phyloP scores from a whole-genome alignment of 306 rosid genomes.

The Lablab purpureus region DNA sequence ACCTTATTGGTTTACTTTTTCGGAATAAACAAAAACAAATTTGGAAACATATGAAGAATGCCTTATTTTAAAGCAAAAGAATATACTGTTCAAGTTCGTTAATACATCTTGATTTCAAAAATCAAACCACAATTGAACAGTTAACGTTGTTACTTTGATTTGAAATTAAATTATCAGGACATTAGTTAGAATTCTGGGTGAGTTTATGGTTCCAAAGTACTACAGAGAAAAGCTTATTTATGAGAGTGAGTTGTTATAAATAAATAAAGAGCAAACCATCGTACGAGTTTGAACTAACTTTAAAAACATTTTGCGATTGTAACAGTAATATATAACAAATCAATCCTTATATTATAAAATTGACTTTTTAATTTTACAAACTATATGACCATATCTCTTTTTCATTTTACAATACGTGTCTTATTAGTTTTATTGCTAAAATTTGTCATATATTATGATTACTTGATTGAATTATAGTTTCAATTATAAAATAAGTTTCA shows the following conservation, averaged over 20 bases:
- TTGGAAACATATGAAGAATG: constrained; percentile 22
- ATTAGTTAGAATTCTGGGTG: constrained; percentile 6
- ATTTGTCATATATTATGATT: neutral
- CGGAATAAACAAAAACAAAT: neutral
- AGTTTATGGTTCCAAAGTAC: constrained; percentile 10
- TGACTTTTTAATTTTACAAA: neutral
- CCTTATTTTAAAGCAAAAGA: constrained; percentile 42
- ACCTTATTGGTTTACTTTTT: constrained; percentile 9
- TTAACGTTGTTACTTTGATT: neutral
- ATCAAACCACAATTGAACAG: neutral
- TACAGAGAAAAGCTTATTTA: neutral
- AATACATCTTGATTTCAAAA: constrained; percentile 27
- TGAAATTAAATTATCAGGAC: neutral
- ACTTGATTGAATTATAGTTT: neutral
- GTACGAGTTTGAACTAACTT: neutral
- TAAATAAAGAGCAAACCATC: neutral
- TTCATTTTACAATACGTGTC: neutral
- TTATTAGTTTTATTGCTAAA: neutral
- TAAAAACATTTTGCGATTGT: neutral
- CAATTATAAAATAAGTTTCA: neutral
- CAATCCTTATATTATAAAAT: neutral
- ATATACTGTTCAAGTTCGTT: constrained; percentile 24
- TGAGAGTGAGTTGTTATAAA: neutral
- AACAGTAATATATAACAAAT: neutral
- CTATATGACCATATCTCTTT: neutral